Conservation (phyloP, 2,329 filamentous ascomycete species). For the Teratosphaeria epicoccoides region DNA sequence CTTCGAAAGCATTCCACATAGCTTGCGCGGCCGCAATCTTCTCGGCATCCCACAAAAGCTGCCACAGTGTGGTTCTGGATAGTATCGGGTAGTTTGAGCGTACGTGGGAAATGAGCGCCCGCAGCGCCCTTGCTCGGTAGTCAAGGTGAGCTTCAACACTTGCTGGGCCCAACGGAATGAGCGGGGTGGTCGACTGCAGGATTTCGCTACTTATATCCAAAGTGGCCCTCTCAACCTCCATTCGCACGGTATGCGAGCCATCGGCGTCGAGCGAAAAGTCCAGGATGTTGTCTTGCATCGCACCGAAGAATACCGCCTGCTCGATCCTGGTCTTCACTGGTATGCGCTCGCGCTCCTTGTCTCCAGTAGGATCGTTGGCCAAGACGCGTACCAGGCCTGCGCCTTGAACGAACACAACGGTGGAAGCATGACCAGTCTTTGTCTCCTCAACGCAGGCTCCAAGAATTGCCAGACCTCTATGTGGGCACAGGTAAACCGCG, state of each 20-base stretch:
- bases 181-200: slow-evolving; percentile 62
- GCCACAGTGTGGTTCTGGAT: slow-evolving; percentile 61
- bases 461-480: slow-evolving; percentile 39
- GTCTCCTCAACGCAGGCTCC: slow-evolving; percentile 40
- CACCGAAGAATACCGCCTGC: slow-evolving; percentile 88
- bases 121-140: slow-evolving; percentile 60
- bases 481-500: slow-evolving; percentile 62
- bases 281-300: slow-evolving; percentile 65
- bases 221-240: slow-evolving; percentile 67
- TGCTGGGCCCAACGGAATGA: slow-evolving; percentile 57
- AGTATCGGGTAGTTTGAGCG: slow-evolving; percentile 53
- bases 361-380: slow-evolving; percentile 48
- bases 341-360: slow-evolving; percentile 45
- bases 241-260: slow-evolving; percentile 49
- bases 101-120: slow-evolving; percentile 63
- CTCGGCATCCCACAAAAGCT: slow-evolving; percentile 78
- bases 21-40: slow-evolving; percentile 70
- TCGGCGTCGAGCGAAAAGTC: slow-evolving; percentile 62
- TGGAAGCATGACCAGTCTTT: slow-evolving; percentile 24
- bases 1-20: slow-evolving; percentile 73
- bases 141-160: slow-evolving; percentile 74
- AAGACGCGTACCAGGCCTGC: slow-evolving; percentile 48
- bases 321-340: slow-evolving; percentile 84
- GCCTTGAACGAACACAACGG: slow-evolving; percentile 46
- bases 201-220: slow-evolving; percentile 71